Evolutionary conservation across 768 basidiomycete genomes (phyloP), one percentile per base, ranked within the genome.

Genomic region (Mrakia blollopis): DNA sequence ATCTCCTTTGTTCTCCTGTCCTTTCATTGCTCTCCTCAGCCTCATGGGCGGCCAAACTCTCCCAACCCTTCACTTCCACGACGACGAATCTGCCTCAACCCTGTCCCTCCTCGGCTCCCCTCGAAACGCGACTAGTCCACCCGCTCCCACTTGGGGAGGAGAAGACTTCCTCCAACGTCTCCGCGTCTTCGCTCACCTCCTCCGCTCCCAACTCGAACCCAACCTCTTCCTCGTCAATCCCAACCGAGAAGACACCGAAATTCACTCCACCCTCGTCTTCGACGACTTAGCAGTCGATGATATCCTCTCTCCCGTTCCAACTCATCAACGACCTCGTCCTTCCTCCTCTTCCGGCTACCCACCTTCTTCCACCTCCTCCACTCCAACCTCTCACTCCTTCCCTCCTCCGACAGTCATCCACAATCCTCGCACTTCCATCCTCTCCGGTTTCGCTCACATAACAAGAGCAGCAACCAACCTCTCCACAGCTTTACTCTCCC

Each of bases 381-480:
- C 39, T 92, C 92, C 4, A 85, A 89, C 2, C 84, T 88, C 0
- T 84, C 88, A 0, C 85, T 65, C 44, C 23, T 76, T 62, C 41
- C 74, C 79, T 5, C 73, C 76, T 21, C 18, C 79, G 0, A 85
- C 47, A 83, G 87, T n/a, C 86, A 87, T 50, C 79, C 88, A 18
- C 85, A 87, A 14, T 23, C 74, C 79, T 90, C 91, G 9, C 90
- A 92, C 77, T 79, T 91, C 92, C 11, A 87, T 99, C 44, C 85
- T 99, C n/a, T 92, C 93, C 79, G 93, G 92, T 1, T 95, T 99
- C 82, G 94, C 93, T 5, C 93, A 92, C 76, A 91, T 99, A 78
- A 98, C 97, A 0, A 89, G 92, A 69, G 91, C 78, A 6, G 67
- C 54, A 30, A 79, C 78, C 47, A 75, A 74, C 18, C 72, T 75